A percentile compares a stretch with the other conserved stretches of the same genome.
phyloP scores from a whole-genome alignment of 75 land plant species.

The Gnetum montanum region DNA sequence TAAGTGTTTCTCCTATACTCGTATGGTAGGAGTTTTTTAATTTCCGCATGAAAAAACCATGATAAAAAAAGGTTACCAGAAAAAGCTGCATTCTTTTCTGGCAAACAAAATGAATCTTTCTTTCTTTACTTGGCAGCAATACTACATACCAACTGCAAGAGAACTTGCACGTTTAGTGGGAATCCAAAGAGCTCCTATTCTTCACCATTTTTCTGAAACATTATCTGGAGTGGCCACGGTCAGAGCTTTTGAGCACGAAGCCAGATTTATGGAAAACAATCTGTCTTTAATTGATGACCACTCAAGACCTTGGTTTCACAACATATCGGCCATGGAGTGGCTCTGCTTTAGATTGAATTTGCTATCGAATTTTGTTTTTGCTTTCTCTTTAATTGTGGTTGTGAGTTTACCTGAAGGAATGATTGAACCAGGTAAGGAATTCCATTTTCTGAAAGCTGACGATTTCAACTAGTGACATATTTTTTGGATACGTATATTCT shows the following conservation, averaged over 20 bases:
- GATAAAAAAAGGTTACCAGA: neutral
- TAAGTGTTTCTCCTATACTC: conserved; percentile 13
- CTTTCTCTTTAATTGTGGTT: conserved; percentile 62
- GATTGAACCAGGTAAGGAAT: conserved; percentile 59
- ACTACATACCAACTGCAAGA: conserved; percentile 82
- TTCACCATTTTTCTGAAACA: conserved; percentile 88
- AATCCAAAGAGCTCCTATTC: conserved; percentile 68
- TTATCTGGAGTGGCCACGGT: conserved; percentile 71
- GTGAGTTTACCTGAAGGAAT: conserved; percentile 67
- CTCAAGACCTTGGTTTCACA: conserved; percentile 78
- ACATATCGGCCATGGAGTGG: conserved; percentile 79
- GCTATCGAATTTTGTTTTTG: conserved; percentile 74
- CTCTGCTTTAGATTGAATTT: conserved; percentile 70
- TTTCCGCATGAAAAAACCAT: neutral
- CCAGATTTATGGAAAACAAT: conserved; percentile 45
- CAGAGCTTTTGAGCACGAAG: conserved; percentile 64
- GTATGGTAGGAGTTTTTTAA: neutral
- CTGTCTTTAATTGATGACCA: conserved; percentile 43
- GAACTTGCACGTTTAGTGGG: conserved; percentile 67
- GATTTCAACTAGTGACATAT: neutral
- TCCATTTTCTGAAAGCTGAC: neutral
- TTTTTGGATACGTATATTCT: neutral
- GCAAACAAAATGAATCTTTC: neutral
- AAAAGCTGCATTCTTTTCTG: neutral
- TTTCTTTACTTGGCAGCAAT: conserved; percentile 43